A percentile compares a stretch with the other conserved stretches of the same genome.
These are phyloP conservation scores for Tylopilus sp. DNA, from an alignment of 1,284 basidiomycete species.

Conservation along the genomic window DNA sequence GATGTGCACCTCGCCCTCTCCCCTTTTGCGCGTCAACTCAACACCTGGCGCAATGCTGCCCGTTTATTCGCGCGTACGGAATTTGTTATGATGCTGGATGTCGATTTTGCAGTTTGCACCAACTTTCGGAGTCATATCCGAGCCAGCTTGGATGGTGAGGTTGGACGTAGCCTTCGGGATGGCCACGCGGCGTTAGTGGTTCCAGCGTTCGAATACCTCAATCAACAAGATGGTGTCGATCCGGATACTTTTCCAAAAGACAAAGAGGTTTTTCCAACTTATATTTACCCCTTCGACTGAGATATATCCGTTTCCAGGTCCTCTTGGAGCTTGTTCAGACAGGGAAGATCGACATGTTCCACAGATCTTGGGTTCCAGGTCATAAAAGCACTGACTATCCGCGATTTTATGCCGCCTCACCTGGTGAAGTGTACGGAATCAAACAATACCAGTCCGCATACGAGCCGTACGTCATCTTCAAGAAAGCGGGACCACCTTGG, in stretches of 20 bases:
- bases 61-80: constrained; percentile 77
- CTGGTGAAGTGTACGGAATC: constrained; percentile 73
- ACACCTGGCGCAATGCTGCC: constrained; percentile 83
- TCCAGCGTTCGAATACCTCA: constrained; percentile 75
- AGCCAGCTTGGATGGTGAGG: constrained; percentile 23
- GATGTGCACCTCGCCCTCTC: constrained; percentile 88
- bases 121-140: constrained; percentile 63
- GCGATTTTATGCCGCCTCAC: constrained; percentile 59
- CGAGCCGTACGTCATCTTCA: constrained; percentile 82
- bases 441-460: constrained; percentile 75
- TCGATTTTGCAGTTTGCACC: constrained; percentile 82
- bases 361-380: constrained; percentile 71
- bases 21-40: constrained; percentile 78
- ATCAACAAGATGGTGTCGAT: constrained; percentile 60
- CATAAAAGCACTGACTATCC: constrained; percentile 79
- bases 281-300: neutral
- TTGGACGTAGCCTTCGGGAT: constrained; percentile 42
- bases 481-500: constrained; percentile 74
- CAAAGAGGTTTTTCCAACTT: constrained; percentile 49
- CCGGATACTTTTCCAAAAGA: constrained; percentile 58
- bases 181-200: constrained; percentile 70
- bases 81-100: constrained; percentile 85
- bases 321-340: constrained; percentile 56
- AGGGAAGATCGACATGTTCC: constrained; percentile 68
- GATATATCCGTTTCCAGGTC: constrained; percentile 38